These are phyloP conservation scores for Talaromyces rugulosus DNA, from an alignment of 2,329 filamentous ascomycete species.

Conservation along the genomic window DNA sequence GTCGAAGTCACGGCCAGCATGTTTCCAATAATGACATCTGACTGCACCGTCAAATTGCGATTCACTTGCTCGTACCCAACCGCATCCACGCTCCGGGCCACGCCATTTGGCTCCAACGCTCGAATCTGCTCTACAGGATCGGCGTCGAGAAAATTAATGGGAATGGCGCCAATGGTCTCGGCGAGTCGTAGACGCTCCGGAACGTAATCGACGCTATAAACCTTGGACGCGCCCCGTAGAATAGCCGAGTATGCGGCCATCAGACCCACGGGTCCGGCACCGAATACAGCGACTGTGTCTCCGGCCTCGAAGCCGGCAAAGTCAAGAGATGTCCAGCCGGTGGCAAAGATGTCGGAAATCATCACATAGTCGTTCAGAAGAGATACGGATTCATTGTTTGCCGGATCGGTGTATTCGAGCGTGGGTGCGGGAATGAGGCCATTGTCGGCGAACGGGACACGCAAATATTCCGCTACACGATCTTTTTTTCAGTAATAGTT, in stretches of 20 bases:
- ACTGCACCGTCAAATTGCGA: constrained; percentile 2
- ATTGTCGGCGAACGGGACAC: constrained; percentile 17
- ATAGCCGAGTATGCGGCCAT: constrained; percentile 62
- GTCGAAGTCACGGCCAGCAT: constrained; percentile 13
- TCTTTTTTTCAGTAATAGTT: too few relatives aligned
- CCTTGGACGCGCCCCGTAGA: constrained; percentile 55
- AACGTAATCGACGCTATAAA: constrained; percentile 61
- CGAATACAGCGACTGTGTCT: constrained; percentile 60
- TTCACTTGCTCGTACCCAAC: constrained; percentile 17
- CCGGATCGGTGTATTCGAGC: not conserved
- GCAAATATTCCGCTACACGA: constrained; percentile 16
- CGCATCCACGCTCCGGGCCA: constrained; percentile 13
- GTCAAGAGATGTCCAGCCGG: constrained; percentile 34
- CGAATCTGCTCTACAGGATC: constrained; percentile 40
- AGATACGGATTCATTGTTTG: not conserved
- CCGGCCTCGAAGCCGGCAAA: constrained; percentile 37
- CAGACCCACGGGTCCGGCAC: constrained; percentile 59
- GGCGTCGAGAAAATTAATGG: constrained; percentile 57
- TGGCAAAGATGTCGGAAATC: constrained; percentile 36
- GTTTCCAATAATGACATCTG: constrained; percentile 10
- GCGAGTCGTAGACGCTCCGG: constrained; percentile 56
- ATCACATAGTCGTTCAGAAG: constrained; percentile 20
- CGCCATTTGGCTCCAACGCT: constrained; percentile 23
- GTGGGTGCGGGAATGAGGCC: constrained; percentile 15
- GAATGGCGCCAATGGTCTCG: constrained; percentile 52